Evolutionary conservation across 768 basidiomycete genomes (phyloP).

Genomic region (Termitomyces sp.): DNA sequence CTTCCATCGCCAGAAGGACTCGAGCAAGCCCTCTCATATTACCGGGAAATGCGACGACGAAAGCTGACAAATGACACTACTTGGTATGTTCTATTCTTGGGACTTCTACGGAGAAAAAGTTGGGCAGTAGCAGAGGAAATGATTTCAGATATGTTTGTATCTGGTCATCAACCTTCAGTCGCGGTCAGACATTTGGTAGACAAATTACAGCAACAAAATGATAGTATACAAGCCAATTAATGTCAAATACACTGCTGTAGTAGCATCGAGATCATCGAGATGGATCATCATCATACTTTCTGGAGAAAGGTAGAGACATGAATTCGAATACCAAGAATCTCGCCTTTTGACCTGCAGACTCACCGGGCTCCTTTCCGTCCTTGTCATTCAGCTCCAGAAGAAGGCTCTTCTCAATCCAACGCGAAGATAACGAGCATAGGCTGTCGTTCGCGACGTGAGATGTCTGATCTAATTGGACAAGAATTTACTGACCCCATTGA

Average conservation of each 20-base stretch:
- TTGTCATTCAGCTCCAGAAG: constrained; percentile 39
- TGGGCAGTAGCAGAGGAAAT: constrained; percentile 59
- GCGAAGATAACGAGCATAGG: constrained; percentile 64
- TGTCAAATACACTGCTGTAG: not conserved
- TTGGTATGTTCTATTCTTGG: constrained; percentile 72
- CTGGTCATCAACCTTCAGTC: constrained; percentile 38
- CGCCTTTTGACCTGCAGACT: not conserved
- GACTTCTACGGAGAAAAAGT: constrained; percentile 50
- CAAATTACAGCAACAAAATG: constrained; percentile 30
- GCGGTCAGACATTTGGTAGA: constrained; percentile 43
- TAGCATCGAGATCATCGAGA: not conserved
- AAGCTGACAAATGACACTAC: constrained; percentile 52
- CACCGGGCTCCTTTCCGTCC: not conserved
- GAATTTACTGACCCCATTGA: constrained; percentile 63
- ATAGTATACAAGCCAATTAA: constrained; percentile 1
- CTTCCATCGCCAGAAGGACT: constrained; percentile 45
- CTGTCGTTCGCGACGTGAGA: constrained; percentile 28
- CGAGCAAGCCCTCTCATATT: constrained; percentile 49
- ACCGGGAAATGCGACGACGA: constrained; percentile 51
- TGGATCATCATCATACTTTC: not conserved
- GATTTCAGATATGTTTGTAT: constrained; percentile 51
- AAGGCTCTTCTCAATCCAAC: constrained; percentile 61
- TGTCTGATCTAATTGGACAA: not conserved
- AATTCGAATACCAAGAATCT: not conserved
- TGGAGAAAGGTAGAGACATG: not conserved